Base-by-base conservation (phyloP, 2,329 filamentous ascomycete species). In the Diaporthe capsici region DNA sequence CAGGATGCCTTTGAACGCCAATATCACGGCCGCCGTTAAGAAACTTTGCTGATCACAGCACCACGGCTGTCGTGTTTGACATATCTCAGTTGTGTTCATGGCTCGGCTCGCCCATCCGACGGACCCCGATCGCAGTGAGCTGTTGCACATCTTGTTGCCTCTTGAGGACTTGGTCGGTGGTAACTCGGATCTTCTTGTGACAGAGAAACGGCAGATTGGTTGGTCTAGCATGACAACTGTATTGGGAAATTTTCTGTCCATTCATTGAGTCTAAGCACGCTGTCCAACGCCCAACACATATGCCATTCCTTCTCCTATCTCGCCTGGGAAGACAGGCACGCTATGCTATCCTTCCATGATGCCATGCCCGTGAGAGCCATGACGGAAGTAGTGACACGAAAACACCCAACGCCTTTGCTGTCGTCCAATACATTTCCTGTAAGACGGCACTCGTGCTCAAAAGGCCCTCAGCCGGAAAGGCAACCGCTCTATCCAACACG, bases 31-130 rank as follows among this genome's bases (percentile, higher is more conserved):
- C 49, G 17, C 65, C n/a, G 49, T 70, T 42, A 42, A 55, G 49
- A 42, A 70, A 70, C 47, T 55, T 28, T 70, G 65, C 65, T 55
- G 65, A 55, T 70, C 49, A 15, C 65, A 22, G 65, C 28, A 13
- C 34, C 28, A 73, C 58, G 28, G 58, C n/a, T 51, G 37, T 65
- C 47, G 58, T 65, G 71, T 73, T 55, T 73, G 58, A 73, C 71
- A 73, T 57, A 65, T 65, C 71, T 73, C 34, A 31, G 65, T 55
- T 55, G 58, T 73, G 58, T 63, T 65, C 58, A 73, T 65, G 71
- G 71, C 49, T 73, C 71, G 71, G 71, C 47, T 73, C 58, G 58
- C 25, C 44, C 71, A 55, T 55, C 71, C 71, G 71, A 53, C 34
- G 47, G 34, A 65, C 34, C 47, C 34, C 47, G 34, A 28, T 55